Evolutionary conservation across 2,329 filamentous ascomycete genomes (phyloP).

Genomic region (Scytalidium sp.): DNA sequence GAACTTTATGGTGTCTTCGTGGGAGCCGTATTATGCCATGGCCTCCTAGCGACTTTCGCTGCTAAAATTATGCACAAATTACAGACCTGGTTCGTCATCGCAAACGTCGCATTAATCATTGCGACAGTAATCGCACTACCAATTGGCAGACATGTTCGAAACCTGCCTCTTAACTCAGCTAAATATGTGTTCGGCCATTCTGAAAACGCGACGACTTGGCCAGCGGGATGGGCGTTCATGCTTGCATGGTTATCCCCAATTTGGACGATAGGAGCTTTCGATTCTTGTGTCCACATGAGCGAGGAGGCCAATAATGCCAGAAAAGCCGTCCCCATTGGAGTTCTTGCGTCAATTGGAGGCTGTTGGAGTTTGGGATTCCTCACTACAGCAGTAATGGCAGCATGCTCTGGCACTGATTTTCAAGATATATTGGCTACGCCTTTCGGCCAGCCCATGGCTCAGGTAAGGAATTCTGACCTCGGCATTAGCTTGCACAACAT

Average conservation of each 20-base stretch:
- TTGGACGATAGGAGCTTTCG: conserved; percentile 58
- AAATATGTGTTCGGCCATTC: conserved; percentile 54
- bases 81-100: conserved; percentile 51
- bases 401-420: conserved; percentile 52
- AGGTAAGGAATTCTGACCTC: too few relatives aligned
- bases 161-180: conserved; percentile 38
- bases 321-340: conserved; percentile 56
- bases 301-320: conserved; percentile 60
- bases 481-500: too few relatives aligned
- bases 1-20: conserved; percentile 57
- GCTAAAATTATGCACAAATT: conserved; percentile 57
- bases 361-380: conserved; percentile 57
- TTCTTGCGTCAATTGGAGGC: conserved; percentile 53
- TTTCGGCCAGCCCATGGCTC: conserved; percentile 52
- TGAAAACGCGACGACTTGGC: conserved; percentile 57
- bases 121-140: conserved; percentile 56
- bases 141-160: conserved; percentile 33
- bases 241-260: conserved; percentile 59
- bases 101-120: conserved; percentile 53
- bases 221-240: conserved; percentile 56
- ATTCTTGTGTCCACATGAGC: conserved; percentile 56
- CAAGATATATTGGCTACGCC: conserved; percentile 42
- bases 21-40: conserved; percentile 50
- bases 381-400: conserved; percentile 54
- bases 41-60: conserved; percentile 47